These are phyloP conservation scores for Pelomyxa schiedti DNA, from an alignment of 78 protist species.

Conservation along the genomic window DNA sequence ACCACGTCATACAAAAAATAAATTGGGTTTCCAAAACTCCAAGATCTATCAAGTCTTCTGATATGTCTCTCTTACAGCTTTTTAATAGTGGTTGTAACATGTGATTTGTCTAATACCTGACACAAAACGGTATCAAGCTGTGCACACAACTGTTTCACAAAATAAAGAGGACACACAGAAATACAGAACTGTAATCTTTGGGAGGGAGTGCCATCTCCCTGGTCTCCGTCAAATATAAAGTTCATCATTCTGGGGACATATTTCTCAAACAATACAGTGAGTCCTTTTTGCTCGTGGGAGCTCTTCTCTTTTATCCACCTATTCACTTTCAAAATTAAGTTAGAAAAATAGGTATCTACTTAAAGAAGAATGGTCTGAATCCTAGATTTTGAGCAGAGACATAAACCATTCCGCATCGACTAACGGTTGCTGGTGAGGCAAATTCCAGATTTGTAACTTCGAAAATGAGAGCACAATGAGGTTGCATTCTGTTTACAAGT, in stretches of 20 bases:
- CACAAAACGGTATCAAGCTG: too few species aligned
- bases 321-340: neutral
- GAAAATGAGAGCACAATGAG: constrained; percentile 53
- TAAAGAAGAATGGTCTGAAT: constrained; percentile 6
- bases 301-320: constrained; percentile 24
- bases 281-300: neutral
- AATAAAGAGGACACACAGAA: constrained; percentile 28
- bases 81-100: too few species aligned
- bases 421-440: constrained; percentile 86
- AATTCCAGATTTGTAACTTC: constrained; percentile 76
- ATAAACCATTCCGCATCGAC: constrained; percentile 79
- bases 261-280: constrained; percentile 26
- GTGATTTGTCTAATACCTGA: too few species aligned
- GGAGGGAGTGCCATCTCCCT: neutral
- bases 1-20: too few species aligned
- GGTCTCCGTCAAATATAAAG: constrained; percentile 58
- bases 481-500: constrained; percentile 52
- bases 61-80: too few species aligned
- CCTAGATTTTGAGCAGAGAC: constrained; percentile 46
- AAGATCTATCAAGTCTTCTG: too few species aligned
- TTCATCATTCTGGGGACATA: constrained; percentile 19
- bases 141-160: constrained; percentile 39
- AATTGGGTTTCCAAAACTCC: too few species aligned
- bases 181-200: neutral
- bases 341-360: neutral